A percentile compares a stretch with the other conserved stretches of the same genome.
Conservation (phyloP, 2,329 filamentous ascomycete species). For the Apiospora sp. region DNA sequence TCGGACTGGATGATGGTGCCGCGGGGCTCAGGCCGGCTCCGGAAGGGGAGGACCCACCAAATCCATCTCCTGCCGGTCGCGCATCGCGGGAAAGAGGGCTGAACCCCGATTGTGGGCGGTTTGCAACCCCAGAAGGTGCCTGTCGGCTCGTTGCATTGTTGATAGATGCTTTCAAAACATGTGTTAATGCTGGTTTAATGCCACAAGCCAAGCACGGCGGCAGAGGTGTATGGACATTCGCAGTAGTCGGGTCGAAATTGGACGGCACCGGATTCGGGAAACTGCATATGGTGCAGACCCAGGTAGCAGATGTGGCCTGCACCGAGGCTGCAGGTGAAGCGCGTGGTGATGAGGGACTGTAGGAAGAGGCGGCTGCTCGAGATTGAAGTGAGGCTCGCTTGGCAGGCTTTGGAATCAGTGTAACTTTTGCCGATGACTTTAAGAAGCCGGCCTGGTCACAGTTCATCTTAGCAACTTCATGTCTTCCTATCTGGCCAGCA, state of each 20-base stretch:
- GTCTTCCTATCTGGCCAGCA: background rate
- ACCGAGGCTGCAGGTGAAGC: slow-evolving; percentile 54
- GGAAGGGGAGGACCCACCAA: background rate
- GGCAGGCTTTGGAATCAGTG: slow-evolving; percentile 80
- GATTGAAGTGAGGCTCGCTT: slow-evolving; percentile 70
- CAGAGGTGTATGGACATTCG: slow-evolving; percentile 79
- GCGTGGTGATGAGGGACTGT: slow-evolving; percentile 55
- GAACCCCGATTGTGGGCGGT: slow-evolving; percentile 25
- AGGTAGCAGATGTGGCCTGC: slow-evolving; percentile 73
- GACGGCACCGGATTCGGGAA: slow-evolving; percentile 92
- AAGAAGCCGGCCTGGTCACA: slow-evolving; percentile 80
- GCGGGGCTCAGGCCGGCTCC: background rate
- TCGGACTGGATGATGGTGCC: background rate
- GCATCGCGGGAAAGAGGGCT: slow-evolving; percentile 26
- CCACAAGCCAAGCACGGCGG: slow-evolving; percentile 92
- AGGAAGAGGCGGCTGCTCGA: slow-evolving; percentile 56
- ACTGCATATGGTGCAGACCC: slow-evolving; percentile 95
- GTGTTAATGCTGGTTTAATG: slow-evolving; percentile 85
- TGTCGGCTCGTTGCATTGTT: slow-evolving; percentile 68
- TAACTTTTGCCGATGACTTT: slow-evolving; percentile 94
- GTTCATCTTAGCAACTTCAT: background rate
- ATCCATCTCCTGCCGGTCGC: background rate
- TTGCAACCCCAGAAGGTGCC: slow-evolving; percentile 29
- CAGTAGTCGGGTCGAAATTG: slow-evolving; percentile 88
- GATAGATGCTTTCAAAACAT: slow-evolving; percentile 87